phyloP scores from a whole-genome alignment of 208 protist species.

The Wallacemonas sp. region DNA sequence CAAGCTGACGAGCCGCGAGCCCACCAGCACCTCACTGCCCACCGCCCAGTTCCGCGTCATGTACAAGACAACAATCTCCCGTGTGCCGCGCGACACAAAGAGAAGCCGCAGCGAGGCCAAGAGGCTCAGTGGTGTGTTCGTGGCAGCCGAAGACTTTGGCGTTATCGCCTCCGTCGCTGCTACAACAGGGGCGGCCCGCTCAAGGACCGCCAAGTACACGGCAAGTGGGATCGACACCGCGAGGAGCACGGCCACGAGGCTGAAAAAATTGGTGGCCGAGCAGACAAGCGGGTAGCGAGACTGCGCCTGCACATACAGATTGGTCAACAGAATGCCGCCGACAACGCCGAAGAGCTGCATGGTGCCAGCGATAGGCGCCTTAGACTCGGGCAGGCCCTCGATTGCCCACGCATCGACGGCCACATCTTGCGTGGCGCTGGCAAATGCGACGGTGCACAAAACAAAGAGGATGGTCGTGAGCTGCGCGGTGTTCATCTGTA shows the following conservation, averaged over 20 bases:
- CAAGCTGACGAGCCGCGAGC: slow-evolving; percentile 4
- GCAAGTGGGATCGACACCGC: slow-evolving; percentile 3
- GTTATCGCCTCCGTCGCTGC: too few species aligned
- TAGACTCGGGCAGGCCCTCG: slow-evolving; percentile 7
- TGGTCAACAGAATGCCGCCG: slow-evolving; percentile 6
- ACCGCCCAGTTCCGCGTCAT: slow-evolving; percentile 8
- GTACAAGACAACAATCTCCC: slow-evolving; percentile 2
- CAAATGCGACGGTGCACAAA: slow-evolving; percentile 20
- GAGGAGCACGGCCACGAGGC: neutral
- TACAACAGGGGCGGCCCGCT: neutral
- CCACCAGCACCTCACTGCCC: neutral
- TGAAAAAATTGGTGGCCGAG: slow-evolving; percentile 9
- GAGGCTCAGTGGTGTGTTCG: neutral
- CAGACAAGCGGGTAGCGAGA: neutral
- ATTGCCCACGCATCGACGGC: slow-evolving; percentile 44
- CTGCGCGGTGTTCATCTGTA: neutral
- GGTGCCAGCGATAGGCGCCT: slow-evolving; percentile 2
- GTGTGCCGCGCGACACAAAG: neutral
- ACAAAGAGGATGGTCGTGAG: slow-evolving; percentile 1
- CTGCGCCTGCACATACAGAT: neutral
- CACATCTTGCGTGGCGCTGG: slow-evolving; percentile 42
- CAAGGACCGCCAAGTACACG: neutral
- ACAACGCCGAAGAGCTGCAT: slow-evolving; percentile 17
- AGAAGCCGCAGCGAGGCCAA: neutral
- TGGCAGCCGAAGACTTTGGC: too few species aligned